These are phyloP conservation scores for Cercospora sesami DNA, from an alignment of 2,329 filamentous ascomycete species.

Conservation along the genomic window DNA sequence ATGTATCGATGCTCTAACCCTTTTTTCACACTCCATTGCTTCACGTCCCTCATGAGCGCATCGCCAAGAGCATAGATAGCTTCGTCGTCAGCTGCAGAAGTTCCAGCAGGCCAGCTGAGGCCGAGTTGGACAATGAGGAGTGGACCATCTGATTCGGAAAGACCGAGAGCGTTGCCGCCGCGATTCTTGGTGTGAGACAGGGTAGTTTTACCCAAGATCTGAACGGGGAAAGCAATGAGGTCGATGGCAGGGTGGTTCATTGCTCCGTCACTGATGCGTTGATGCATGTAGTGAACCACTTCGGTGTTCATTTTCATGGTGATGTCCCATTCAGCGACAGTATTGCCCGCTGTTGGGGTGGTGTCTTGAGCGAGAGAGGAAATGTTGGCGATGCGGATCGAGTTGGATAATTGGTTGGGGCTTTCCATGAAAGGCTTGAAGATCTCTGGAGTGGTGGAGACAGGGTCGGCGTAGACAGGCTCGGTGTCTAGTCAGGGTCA, in stretches of 20 bases:
- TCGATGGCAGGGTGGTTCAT: not conserved
- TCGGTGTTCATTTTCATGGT: slow-evolving; percentile 17
- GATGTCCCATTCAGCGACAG: slow-evolving; percentile 4
- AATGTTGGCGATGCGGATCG: slow-evolving; percentile 10
- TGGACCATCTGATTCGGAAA: slow-evolving; percentile 8
- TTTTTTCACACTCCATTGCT: slow-evolving; percentile 6
- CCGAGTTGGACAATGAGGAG: slow-evolving; percentile 14
- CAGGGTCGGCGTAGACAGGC: slow-evolving; percentile 12
- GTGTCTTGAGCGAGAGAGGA: slow-evolving; percentile 1
- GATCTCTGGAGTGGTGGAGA: slow-evolving; percentile 8
- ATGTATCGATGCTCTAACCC: slow-evolving; percentile 15
- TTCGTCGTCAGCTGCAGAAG: not conserved
- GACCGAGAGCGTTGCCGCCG: slow-evolving; percentile 23
- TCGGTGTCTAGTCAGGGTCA: slow-evolving; percentile 1
- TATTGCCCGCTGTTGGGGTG: not conserved
- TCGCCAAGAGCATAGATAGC: slow-evolving; percentile 3
- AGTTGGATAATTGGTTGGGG: slow-evolving; percentile 4
- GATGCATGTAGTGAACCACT: slow-evolving; percentile 5
- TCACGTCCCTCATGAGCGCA: not conserved
- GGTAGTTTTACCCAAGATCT: not conserved
- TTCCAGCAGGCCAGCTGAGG: slow-evolving; percentile 12
- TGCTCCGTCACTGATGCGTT: not conserved
- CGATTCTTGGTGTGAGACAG: slow-evolving; percentile 6
- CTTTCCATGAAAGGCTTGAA: slow-evolving; percentile 12
- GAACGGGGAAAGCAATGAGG: not conserved